phyloP scores from a whole-genome alignment of 164 flowering plant species.

The Macadamia integrifolia region DNA sequence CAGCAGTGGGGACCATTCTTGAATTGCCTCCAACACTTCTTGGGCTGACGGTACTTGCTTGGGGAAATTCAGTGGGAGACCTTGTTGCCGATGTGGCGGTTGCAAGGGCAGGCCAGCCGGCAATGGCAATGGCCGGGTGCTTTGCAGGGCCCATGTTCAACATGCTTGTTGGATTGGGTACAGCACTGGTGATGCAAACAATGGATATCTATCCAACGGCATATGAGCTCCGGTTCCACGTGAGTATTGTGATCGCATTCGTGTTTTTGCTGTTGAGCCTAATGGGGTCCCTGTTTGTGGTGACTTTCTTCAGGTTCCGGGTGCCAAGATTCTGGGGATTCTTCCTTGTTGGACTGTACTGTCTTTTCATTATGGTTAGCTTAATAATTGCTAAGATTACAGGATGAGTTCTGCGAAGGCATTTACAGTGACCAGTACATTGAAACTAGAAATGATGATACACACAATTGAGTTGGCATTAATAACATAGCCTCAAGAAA shows the following conservation, averaged over 20 bases:
- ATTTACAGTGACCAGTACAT: too few species aligned
- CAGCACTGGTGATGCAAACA: conserved; percentile 76
- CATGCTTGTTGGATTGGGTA: conserved; percentile 95
- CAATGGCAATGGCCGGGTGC: conserved; percentile 99
- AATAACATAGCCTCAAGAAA: too few species aligned
- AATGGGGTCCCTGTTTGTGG: conserved; percentile 89
- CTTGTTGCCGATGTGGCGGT: conserved; percentile 98
- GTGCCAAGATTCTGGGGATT: conserved; percentile 97
- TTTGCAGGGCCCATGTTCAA: conserved; percentile 99
- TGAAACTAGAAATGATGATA: too few species aligned
- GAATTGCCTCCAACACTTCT: conserved; percentile 74
- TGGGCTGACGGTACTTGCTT: conserved; percentile 94
- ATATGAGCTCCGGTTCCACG: conserved; percentile 68
- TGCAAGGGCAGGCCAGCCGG: conserved; percentile 96
- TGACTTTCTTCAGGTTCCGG: conserved; percentile 80
- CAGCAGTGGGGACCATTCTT: conserved; percentile 67
- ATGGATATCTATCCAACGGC: conserved; percentile 68
- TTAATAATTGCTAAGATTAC: conserved; percentile 63
- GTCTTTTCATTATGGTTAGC: conserved; percentile 56
- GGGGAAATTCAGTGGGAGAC: conserved; percentile 99
- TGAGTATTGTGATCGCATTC: conserved; percentile 81
- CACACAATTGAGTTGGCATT: too few species aligned
- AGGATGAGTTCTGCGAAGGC: conserved; percentile 17
- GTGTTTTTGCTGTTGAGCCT: conserved; percentile 82
- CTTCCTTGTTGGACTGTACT: conserved; percentile 85